phyloP scores from a whole-genome alignment of 352 stramenopile species.

The Phytophthora melonis region DNA sequence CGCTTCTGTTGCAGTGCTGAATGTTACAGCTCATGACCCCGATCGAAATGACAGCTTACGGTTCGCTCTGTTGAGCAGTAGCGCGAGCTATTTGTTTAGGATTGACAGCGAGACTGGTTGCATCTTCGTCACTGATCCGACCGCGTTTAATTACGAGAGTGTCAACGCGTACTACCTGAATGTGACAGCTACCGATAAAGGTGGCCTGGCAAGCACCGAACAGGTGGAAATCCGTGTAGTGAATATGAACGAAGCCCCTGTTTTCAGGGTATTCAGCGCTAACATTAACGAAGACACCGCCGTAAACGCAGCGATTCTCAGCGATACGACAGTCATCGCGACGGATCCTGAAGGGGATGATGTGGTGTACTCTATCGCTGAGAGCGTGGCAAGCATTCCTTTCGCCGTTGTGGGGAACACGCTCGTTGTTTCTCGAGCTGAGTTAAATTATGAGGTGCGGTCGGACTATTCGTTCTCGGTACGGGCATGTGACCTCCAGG shows the following conservation, averaged over 20 bases:
- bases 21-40: conserved; percentile 28
- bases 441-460: conserved; percentile 31
- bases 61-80: conserved; percentile 28
- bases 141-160: conserved; percentile 56
- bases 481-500: conserved; percentile 25
- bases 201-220: conserved; percentile 36
- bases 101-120: conserved; percentile 49
- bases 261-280: conserved; percentile 32
- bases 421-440: conserved; percentile 19
- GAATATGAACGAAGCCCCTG: conserved; percentile 58
- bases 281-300: conserved; percentile 35
- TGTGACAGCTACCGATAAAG: conserved; percentile 44
- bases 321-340: conserved; percentile 9
- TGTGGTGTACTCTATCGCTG: conserved; percentile 16
- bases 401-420: conserved; percentile 32
- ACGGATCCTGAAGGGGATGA: conserved; percentile 32
- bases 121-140: conserved; percentile 48
- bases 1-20: conserved; percentile 29
- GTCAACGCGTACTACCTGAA: conserved; percentile 25
- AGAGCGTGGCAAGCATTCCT: conserved; percentile 2
- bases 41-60: conserved; percentile 23
- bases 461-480: conserved; percentile 19
- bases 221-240: conserved; percentile 46
- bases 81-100: conserved; percentile 45
- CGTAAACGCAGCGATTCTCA: conserved; percentile 23